These are phyloP conservation scores for Monosporozyma servazzii DNA, from an alignment of 805 yeast species.

Conservation along the genomic window DNA sequence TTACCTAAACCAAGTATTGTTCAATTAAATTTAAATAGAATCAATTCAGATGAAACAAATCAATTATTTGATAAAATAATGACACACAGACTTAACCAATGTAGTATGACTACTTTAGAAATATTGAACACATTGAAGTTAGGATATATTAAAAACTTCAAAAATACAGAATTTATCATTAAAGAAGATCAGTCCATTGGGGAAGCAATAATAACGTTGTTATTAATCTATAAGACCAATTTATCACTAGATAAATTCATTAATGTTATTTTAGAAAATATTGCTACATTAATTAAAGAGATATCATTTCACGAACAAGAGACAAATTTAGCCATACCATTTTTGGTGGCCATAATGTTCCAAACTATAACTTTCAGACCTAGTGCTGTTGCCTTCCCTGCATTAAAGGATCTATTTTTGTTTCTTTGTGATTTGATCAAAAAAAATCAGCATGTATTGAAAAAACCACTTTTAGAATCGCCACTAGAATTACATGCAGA, in stretches of 20 bases:
- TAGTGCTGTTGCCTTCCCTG: constrained; percentile 41
- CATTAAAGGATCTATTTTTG: constrained; percentile 28
- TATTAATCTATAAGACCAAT: constrained; percentile 12
- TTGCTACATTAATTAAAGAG: constrained; percentile 23
- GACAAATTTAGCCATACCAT: constrained; percentile 40
- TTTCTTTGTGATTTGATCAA: constrained; percentile 23
- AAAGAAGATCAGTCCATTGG: constrained; percentile 20
- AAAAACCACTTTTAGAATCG: constrained; percentile 16
- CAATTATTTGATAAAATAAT: constrained; percentile 20
- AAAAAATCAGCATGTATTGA: constrained; percentile 20
- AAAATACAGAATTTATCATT: constrained; percentile 12
- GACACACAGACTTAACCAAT: constrained; percentile 18
- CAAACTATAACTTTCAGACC: constrained; percentile 51
- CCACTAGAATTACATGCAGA: constrained; percentile 18
- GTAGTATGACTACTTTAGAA: constrained; percentile 22
- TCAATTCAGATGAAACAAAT: constrained; percentile 18
- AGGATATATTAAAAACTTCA: constrained; percentile 11
- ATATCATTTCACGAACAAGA: constrained; percentile 20
- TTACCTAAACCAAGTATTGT: constrained; percentile 6
- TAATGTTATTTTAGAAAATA: constrained; percentile 17
- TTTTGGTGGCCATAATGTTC: constrained; percentile 47
- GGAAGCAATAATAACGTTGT: constrained; percentile 12
- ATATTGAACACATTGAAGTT: constrained; percentile 18
- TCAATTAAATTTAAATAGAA: constrained; percentile 12
- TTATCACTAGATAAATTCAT: constrained; percentile 20